phyloP scores from a whole-genome alignment of 78 protist species.

The Dictyostelium firmibasis region DNA sequence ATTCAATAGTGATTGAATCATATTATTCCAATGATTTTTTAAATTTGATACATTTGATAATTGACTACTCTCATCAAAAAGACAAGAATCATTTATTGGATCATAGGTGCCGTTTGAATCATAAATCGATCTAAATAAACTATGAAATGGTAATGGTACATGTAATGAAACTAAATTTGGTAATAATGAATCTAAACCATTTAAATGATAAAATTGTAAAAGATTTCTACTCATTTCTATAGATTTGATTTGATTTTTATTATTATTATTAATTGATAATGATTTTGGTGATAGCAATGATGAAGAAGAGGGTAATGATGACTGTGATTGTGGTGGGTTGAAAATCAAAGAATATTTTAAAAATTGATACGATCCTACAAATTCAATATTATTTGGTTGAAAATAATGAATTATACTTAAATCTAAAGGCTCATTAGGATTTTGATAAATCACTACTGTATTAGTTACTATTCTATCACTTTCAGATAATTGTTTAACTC shows the following conservation, averaged over 20 bases:
- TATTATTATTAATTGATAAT: neutral
- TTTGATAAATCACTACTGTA: neutral
- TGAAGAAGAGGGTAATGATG: neutral
- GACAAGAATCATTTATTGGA: neutral
- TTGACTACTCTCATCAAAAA: neutral
- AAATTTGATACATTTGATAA: neutral
- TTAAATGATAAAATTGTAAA: conserved; percentile 12
- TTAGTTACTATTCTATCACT: neutral
- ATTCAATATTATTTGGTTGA: neutral
- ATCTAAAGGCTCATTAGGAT: neutral
- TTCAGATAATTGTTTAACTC: too few relatives aligned
- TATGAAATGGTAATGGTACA: neutral
- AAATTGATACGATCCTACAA: neutral
- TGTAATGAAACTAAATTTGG: neutral
- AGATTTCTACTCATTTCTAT: neutral
- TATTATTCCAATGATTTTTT: neutral
- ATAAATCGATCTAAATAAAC: neutral
- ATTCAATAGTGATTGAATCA: neutral
- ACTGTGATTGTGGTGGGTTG: neutral
- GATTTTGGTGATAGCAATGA: too few relatives aligned
- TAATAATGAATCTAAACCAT: neutral
- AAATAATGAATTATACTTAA: neutral
- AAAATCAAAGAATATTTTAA: neutral
- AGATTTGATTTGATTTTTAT: neutral
- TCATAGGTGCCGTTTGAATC: neutral